phyloP scores from a whole-genome alignment of 495 filamentous ascomycete genomes.

The Aspergillus asperescens region DNA sequence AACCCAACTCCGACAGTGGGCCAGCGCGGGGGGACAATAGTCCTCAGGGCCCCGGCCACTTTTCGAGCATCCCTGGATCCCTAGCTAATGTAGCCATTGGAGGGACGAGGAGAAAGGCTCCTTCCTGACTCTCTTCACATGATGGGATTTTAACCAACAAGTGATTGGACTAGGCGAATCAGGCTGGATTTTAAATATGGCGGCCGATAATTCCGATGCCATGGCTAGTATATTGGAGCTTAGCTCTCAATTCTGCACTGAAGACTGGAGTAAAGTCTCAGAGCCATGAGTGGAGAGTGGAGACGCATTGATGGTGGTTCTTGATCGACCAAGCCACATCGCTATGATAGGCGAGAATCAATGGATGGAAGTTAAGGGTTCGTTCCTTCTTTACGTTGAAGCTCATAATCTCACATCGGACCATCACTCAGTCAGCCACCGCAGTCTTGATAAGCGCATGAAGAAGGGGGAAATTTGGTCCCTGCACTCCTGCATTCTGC shows the following conservation, averaged over 20 bases:
- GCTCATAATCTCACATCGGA: no score
- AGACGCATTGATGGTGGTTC: neutral
- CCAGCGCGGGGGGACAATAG: neutral
- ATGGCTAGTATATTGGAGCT: neutral
- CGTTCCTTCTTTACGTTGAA: no score
- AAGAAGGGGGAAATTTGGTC: neutral
- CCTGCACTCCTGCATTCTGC: neutral
- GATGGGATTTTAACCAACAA: conserved; percentile 1
- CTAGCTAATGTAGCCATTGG: neutral
- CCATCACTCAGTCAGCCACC: no score
- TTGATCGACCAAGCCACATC: conserved; percentile 1
- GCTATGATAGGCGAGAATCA: conserved; percentile 1
- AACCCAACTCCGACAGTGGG: neutral
- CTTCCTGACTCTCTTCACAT: neutral
- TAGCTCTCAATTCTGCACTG: neutral
- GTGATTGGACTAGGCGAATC: neutral
- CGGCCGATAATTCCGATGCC: neutral
- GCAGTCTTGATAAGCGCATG: neutral
- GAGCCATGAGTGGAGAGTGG: neutral
- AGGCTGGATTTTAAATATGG: neutral
- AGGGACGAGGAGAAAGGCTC: neutral
- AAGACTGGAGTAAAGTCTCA: neutral
- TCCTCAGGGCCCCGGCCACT: no score
- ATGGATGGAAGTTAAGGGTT: no score
- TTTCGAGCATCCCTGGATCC: neutral